Base-by-base conservation (phyloP, 1,284 basidiomycete species). In the Hemileia vastatrix region DNA sequence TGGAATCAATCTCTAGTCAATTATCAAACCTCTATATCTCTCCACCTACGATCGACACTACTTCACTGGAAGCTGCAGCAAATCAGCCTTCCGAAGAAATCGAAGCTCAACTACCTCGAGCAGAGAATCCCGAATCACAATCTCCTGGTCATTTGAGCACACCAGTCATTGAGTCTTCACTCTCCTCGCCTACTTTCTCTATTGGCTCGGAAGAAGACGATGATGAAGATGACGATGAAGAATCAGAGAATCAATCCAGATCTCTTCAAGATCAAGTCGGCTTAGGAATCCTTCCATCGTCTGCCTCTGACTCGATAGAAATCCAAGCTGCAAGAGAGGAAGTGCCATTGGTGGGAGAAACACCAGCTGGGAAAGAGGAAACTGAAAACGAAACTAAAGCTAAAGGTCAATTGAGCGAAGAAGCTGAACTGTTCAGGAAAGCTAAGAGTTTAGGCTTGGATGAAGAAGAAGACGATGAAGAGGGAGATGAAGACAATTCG, bases 341-440 rank as follows among this genome's bases (percentile, higher is more conserved):
- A 40, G n/a, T 50, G 40, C 53, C 21, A 21, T 18, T 50, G 9
- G 32, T n/a, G 11, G 54, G 24, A 9, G 64, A 65, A 57, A 50
- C n/a, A 24, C 24, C n/a, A 21, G 64, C 21, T 24, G 52, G 32
- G 21, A 31, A 44, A 36, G 60, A 63, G 40, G 51, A 55, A 40
- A 24, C 21, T 27, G 58, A 55, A n/a, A n/a, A 54, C 2, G 70
- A 68, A 6, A 53, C 63, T 19, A 23, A 63, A 8, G 71, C 69
- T 1, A 64, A 65, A n/a, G 70, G 8, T 71, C 72, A 9, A 61
- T 72, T 27, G 70, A 71, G 45, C 9, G 72, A 74, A 64, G 72
- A 74, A 61, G 67, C 88, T 1, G 91, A 95, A 76, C 86, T 95
- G 32, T 96, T 96, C 78, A 80, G 91, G 54, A 91, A 91, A 73